Conservation (phyloP, 2,329 filamentous ascomycete species). For the Fusarium nelsonii region DNA sequence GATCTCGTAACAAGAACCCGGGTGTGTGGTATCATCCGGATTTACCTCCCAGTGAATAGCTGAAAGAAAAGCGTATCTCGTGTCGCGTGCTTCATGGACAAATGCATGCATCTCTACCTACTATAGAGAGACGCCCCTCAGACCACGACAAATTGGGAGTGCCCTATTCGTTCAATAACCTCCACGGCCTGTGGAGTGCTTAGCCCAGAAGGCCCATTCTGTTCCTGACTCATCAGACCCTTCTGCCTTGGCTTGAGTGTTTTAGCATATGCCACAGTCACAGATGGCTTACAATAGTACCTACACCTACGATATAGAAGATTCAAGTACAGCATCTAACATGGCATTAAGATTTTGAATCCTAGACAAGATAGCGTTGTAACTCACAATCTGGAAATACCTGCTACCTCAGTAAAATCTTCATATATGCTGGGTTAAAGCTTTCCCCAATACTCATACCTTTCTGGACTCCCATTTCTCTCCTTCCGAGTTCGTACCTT, state of each 20-base stretch:
- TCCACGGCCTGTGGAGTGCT: slow-evolving; percentile 3
- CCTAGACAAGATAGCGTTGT: not conserved
- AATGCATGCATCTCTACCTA: not conserved
- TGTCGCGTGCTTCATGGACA: slow-evolving; percentile 37
- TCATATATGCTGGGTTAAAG: not conserved
- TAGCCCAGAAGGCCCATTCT: not conserved
- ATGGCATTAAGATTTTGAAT: no score
- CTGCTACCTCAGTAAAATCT: not conserved
- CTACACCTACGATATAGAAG: not conserved
- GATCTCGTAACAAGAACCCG: no score
- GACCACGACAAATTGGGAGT: slow-evolving; percentile 39
- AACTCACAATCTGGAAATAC: not conserved
- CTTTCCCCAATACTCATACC: not conserved
- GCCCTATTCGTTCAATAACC: slow-evolving; percentile 34
- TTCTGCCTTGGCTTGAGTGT: not conserved
- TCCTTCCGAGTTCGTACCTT: not conserved
- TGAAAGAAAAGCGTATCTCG: slow-evolving; percentile 1
- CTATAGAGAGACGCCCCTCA: slow-evolving; percentile 12
- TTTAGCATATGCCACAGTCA: slow-evolving; percentile 7
- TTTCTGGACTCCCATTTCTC: not conserved
- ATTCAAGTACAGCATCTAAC: not conserved
- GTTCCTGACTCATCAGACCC: slow-evolving; percentile 13
- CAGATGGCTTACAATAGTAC: not conserved
- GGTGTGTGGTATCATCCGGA: no score
- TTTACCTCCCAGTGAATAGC: not conserved